Percentiles rank a stretch among this genome's conserved stretches.
Conservation (phyloP, 345 rosid species). For the Eucalyptus victrix region DNA sequence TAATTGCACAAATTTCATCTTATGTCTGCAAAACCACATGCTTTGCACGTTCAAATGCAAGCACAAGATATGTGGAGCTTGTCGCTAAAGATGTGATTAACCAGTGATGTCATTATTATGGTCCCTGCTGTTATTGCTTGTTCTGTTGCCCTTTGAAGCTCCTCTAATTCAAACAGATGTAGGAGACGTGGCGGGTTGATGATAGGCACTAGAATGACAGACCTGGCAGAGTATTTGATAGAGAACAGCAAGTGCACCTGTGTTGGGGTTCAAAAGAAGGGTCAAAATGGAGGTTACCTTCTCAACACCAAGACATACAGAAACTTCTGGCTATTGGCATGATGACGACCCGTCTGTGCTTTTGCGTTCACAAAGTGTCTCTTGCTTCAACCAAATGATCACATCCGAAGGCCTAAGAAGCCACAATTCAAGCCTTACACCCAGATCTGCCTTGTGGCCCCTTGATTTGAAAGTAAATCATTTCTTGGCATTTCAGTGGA, state of each 20-base stretch:
- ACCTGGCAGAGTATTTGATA: slow-evolving; percentile 73
- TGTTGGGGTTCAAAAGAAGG: slow-evolving; percentile 73
- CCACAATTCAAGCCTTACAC: not conserved
- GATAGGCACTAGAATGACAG: slow-evolving; percentile 35
- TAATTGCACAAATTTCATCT: not conserved
- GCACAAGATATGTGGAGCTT: not conserved
- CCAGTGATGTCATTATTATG: not conserved
- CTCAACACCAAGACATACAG: slow-evolving; percentile 76
- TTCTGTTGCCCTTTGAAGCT: not conserved
- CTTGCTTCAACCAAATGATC: not conserved
- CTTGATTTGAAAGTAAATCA: not conserved
- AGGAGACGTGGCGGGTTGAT: slow-evolving; percentile 35
- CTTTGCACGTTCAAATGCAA: not conserved
- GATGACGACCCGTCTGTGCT: not conserved
- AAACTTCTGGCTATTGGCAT: slow-evolving; percentile 88
- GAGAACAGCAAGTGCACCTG: slow-evolving; percentile 77
- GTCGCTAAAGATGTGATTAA: not conserved
- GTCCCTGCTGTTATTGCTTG: not conserved
- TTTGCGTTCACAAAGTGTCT: not conserved
- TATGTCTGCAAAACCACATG: not conserved
- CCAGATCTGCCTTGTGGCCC: not conserved
- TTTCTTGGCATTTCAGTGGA: not conserved
- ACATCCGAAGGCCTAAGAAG: not conserved
- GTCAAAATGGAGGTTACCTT: slow-evolving; percentile 79
- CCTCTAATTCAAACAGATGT: slow-evolving; percentile 4